Evolutionary conservation across 2,329 filamentous ascomycete species (phyloP).

Genomic region (Hymenoscyphus scutula): DNA sequence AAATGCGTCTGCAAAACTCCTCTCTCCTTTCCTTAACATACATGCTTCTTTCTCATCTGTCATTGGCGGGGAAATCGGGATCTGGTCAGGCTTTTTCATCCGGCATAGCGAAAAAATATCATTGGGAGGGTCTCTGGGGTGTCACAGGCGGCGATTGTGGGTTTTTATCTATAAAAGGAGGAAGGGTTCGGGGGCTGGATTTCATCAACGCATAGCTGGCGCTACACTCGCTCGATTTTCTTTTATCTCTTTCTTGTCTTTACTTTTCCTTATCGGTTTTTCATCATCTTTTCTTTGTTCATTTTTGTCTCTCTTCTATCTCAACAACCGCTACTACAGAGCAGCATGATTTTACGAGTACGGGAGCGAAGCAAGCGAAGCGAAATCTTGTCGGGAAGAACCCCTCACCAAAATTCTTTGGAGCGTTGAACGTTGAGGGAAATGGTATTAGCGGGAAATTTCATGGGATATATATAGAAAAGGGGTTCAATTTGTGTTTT

Average conservation of each 20-base stretch:
- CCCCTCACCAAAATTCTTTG: not conserved
- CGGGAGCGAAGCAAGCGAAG: too few relatives aligned
- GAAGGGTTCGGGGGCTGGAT: not conserved
- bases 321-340: not conserved
- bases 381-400: not conserved
- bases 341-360: conserved; percentile 3
- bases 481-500: not conserved
- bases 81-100: conserved; percentile 4
- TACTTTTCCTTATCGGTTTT: not conserved
- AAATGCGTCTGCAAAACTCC: not conserved
- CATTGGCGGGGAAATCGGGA: conserved; percentile 1
- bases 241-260: conserved; percentile 1
- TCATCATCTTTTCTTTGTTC: not conserved
- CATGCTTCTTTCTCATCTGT: not conserved
- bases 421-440: conserved; percentile 3
- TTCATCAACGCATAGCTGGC: not conserved
- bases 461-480: not conserved
- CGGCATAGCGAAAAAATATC: conserved; percentile 1
- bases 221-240: not conserved
- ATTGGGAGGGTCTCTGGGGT: not conserved
- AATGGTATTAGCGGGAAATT: not conserved
- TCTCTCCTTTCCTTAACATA: conserved; percentile 3
- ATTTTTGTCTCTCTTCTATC: not conserved
- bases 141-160: not conserved
- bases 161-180: conserved; percentile 1